Percentiles rank a stretch among this genome's conserved stretches.
Evolutionary conservation across 1,139 yeast genomes (phyloP).

Genomic region (Diutina ranongensis): DNA sequence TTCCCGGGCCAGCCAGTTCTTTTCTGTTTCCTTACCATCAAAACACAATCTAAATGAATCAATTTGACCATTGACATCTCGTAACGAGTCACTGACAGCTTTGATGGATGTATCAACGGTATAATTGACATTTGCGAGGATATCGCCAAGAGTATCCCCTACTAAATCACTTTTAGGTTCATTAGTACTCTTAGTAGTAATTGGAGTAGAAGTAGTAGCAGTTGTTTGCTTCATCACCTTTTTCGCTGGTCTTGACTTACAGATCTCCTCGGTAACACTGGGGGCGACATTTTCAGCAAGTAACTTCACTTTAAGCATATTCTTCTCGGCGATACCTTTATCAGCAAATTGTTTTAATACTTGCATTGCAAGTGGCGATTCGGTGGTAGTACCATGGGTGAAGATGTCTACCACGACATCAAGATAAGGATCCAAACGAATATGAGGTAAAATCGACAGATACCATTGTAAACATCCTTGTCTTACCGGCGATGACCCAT

Average conservation of each 20-base stretch:
- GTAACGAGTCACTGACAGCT: not conserved
- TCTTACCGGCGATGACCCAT: not conserved
- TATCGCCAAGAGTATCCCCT: not conserved
- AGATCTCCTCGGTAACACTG: not conserved
- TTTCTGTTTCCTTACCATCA: constrained; percentile 78
- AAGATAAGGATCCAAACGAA: not conserved
- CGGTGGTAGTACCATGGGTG: not conserved
- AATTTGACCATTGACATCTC: constrained; percentile 13
- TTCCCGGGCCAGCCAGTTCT: constrained; percentile 76
- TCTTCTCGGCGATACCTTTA: not conserved
- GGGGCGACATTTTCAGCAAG: not conserved
- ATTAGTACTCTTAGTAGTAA: not conserved
- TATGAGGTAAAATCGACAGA: not conserved
- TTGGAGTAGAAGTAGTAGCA: not conserved
- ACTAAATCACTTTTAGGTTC: not conserved
- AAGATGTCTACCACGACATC: not conserved
- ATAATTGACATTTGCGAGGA: not conserved
- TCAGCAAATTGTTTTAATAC: not conserved
- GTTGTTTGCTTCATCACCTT: not conserved
- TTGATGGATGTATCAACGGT: not conserved
- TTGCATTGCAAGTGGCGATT: not conserved
- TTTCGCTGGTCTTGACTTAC: not conserved
- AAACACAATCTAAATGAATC: constrained; percentile 27
- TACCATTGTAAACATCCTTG: not conserved
- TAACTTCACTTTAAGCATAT: not conserved